A percentile compares a stretch with the other conserved stretches of the same genome.
phyloP scores from a whole-genome alignment of 1,284 basidiomycete genomes.

The Naganishia cerealis region DNA sequence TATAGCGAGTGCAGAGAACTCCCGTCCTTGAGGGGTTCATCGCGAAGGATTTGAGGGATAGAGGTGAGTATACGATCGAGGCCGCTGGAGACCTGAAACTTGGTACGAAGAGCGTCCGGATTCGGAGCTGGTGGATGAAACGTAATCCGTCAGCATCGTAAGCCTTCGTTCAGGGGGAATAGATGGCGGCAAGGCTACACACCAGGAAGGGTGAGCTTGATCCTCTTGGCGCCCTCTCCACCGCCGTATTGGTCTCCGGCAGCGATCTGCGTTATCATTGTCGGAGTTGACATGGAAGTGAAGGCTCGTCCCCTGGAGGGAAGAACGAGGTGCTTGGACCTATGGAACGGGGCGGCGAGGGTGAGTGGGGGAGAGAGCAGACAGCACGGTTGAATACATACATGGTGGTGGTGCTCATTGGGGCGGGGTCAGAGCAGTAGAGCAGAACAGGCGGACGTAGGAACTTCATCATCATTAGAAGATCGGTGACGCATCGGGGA shows the following conservation, averaged over 20 bases:
- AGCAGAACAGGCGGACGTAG: neutral
- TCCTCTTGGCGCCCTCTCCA: constrained; percentile 16
- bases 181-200: neutral
- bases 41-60: constrained; percentile 11
- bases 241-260: neutral
- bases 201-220: constrained; percentile 29
- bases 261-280: neutral
- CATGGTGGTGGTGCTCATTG: neutral
- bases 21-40: neutral
- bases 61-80: neutral
- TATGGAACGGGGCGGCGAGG: neutral
- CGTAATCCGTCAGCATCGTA: neutral
- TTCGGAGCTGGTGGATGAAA: neutral
- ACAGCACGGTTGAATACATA: neutral
- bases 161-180: too few relatives aligned
- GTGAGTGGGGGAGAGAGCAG: neutral
- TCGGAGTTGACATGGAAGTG: constrained; percentile 8
- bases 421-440: neutral
- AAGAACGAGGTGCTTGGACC: constrained; percentile 4
- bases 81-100: neutral
- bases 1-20: constrained; percentile 14
- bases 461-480: constrained; percentile 1
- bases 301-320: constrained; percentile 22
- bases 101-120: constrained; percentile 5
- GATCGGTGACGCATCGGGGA: neutral